Percentiles rank a stretch among this genome's conserved stretches.
These are phyloP conservation scores for Xylariomycetidae sp. DNA, from an alignment of 2,329 filamentous ascomycete species.

Conservation along the genomic window DNA sequence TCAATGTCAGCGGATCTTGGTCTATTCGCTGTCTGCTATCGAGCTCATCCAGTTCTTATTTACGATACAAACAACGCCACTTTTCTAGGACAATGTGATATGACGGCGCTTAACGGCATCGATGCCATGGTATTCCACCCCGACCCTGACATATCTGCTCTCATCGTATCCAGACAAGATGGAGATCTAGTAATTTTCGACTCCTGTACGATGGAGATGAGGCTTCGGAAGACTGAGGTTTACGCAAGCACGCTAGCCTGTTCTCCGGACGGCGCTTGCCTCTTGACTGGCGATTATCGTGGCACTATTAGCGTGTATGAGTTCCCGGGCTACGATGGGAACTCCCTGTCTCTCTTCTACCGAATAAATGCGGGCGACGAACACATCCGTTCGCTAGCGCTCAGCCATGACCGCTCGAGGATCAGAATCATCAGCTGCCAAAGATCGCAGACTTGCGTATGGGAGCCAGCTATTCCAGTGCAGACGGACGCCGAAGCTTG, in stretches of 20 bases:
- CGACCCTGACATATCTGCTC: slow-evolving; percentile 17
- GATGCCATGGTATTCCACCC: slow-evolving; percentile 23
- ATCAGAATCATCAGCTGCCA: slow-evolving; percentile 29
- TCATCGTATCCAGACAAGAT: slow-evolving; percentile 18
- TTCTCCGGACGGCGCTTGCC: slow-evolving; percentile 20
- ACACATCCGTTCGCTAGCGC: slow-evolving; percentile 22
- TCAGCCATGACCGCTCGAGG: slow-evolving; percentile 26
- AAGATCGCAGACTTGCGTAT: slow-evolving; percentile 27
- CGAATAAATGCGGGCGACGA: slow-evolving; percentile 23
- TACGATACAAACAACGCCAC: slow-evolving; percentile 16
- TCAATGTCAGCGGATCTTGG: slow-evolving; percentile 9
- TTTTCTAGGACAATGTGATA: slow-evolving; percentile 13
- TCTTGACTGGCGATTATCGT: slow-evolving; percentile 18
- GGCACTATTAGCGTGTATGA: slow-evolving; percentile 23
- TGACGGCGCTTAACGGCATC: slow-evolving; percentile 16
- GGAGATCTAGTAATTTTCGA: slow-evolving; percentile 25
- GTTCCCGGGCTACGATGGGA: slow-evolving; percentile 14
- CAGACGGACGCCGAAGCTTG: slow-evolving; percentile 17
- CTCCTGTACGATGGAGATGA: slow-evolving; percentile 15
- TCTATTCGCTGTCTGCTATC: slow-evolving; percentile 20
- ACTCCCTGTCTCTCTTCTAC: slow-evolving; percentile 23
- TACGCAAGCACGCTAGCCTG: slow-evolving; percentile 22
- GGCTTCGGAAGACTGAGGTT: slow-evolving; percentile 7
- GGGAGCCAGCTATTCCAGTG: slow-evolving; percentile 29
- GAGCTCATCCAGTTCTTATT: slow-evolving; percentile 16